Evolutionary conservation across 2,329 filamentous ascomycete genomes (phyloP), one percentile per base, ranked within the genome.

Genomic region (Aureobasidium pullulans): DNA sequence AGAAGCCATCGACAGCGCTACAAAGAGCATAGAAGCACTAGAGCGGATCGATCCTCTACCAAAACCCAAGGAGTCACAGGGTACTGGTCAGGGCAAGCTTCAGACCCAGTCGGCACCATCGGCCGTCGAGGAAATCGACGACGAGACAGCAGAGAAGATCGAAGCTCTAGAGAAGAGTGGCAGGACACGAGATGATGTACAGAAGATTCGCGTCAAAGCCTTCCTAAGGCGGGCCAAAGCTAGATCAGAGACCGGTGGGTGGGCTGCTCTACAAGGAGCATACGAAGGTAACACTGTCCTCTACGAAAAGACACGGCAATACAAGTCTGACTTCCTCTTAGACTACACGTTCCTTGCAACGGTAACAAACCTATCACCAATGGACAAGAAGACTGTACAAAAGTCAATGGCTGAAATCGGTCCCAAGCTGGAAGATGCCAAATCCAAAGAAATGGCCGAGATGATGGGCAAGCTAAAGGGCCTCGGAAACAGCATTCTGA

Each of bases 391-490:
- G 66, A 81, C 87, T 15, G 87, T 95, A 1, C 78, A 84, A 56
- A 74, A 77, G 31, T 87, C 90, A 65, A 77, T 95, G 61, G 73
- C 78, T 13, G 76, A 78, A 23, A 74, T 97, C 40, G 89, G 90
- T 1, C 76, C 81, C 1, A 80, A 81, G 62, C 81, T 90, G 52
- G 89, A 93, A 64, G 82, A 82, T 16, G 91, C 92, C 1, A 90
- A 91, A 74, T 87, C 96, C 69, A 82, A 81, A 66, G 94, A 99
- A 74, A 90, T 94, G 82, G 86, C 83, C 2, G 93, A 99, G 75
- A 96, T 97, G 91, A 96, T 96, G 91, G 89, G 88, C 16, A 96
- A 97, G 76, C 75, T 99, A 67, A 96, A 96, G 71, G 85, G 89
- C 74, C 77, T 99, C 62, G 94, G 94, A 0, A 96, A 99, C 70